phyloP scores from a whole-genome alignment of 2,329 filamentous ascomycete species.

The Aspergillus sp. region DNA sequence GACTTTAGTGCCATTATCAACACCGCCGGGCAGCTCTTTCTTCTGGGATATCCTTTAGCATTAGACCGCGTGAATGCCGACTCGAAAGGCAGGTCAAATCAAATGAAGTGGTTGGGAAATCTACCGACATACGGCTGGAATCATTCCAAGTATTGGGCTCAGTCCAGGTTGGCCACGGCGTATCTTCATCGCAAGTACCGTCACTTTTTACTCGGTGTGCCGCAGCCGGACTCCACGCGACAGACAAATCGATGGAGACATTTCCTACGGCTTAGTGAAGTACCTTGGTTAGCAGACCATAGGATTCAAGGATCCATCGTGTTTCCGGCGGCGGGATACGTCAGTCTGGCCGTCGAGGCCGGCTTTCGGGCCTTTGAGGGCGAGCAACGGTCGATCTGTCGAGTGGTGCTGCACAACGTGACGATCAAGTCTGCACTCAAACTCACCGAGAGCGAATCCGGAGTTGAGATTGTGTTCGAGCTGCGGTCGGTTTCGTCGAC shows the following conservation, averaged over 20 bases:
- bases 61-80: too few species aligned
- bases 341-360: slow-evolving; percentile 25
- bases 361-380: slow-evolving; percentile 4
- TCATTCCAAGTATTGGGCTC: slow-evolving; percentile 17
- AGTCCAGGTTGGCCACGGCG: slow-evolving; percentile 13
- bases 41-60: too few species aligned
- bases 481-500: too few species aligned
- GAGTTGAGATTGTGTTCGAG: slow-evolving; percentile 3
- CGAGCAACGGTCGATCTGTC: background rate
- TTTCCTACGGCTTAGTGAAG: slow-evolving; percentile 16
- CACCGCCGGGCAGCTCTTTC: too few species aligned
- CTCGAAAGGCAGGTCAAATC: background rate
- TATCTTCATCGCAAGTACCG: slow-evolving; percentile 11
- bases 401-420: slow-evolving; percentile 14
- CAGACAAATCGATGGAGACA: slow-evolving; percentile 20
- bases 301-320: slow-evolving; percentile 14
- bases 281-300: slow-evolving; percentile 26
- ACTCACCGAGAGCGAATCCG: slow-evolving; percentile 6
- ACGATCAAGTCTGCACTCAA: slow-evolving; percentile 15
- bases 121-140: slow-evolving; percentile 22
- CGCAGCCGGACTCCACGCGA: slow-evolving; percentile 4
- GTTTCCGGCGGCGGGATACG: slow-evolving; percentile 24
- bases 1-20: background rate
- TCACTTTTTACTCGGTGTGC: slow-evolving; percentile 19
- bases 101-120: slow-evolving; percentile 5